Base-by-base conservation (phyloP, 202 grass and related monocot genomes). In the Zizania palustris region DNA sequence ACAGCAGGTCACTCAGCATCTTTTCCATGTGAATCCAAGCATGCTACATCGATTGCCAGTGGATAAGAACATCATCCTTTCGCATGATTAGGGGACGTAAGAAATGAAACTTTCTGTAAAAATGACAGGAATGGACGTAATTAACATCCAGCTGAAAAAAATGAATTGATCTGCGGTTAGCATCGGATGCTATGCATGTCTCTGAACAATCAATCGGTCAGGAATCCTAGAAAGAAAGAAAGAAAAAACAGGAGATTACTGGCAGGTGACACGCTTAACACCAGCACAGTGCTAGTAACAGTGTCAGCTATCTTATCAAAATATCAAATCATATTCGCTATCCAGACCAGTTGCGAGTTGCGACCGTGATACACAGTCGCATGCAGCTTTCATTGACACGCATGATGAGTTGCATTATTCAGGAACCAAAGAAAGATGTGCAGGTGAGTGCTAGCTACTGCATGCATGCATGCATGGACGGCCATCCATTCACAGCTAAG, bases 341-440 rank as follows among this genome's bases (percentile, higher is more conserved):
- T 69, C 22, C 7, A 36, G 18, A 6, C 16, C 33, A 38, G 22
- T 18, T 19, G 22, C 28, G 2, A 37, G 45, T 9, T 56, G 48
- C 12, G 51, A 71, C 20, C 0, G 56, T 61, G 42, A 50, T 22
- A 65, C 28, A 28, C 28, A 35, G 22, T 74, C 2, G 21, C 69
- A 54, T 6, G 15, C 69, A 74, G 48, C 43, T 54, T 65, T 74
- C 33, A 20, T 57, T 57, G 69, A 72, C 67, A 72, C 20, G 19
- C 19, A 28, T 28, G 28, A 28, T 28, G 28, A 28, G 28, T 28
- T 28, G 28, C 28, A 28, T 28, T 28, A 28, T 28, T 28, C 28
- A 28, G 28, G 28, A 28, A 28, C 28, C 28, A 28, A 28, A 28
- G 28, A 28, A 28, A 28, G 28, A 28, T 28, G 28, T 28, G 28